A percentile compares a stretch with the other conserved stretches of the same genome.
Evolutionary conservation across 495 filamentous ascomycete genomes (phyloP).

Genomic region (Astrocystis sublimbata): DNA sequence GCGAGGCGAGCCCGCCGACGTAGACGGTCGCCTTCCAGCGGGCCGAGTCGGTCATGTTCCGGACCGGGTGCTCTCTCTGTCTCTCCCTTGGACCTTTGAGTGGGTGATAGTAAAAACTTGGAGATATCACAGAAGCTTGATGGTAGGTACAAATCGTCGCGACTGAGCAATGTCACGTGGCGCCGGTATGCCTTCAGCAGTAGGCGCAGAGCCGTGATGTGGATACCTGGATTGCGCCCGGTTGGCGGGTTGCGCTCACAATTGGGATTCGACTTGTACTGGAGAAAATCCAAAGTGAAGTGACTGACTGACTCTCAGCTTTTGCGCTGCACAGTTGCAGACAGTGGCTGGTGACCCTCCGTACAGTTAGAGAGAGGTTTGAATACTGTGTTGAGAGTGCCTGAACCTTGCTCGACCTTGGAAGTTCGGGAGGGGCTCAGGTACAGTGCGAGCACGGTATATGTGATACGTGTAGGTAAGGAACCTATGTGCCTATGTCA

Average conservation of each 20-base stretch:
- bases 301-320: not conserved
- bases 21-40: conserved; percentile 89
- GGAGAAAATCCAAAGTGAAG: not conserved
- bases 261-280: no score
- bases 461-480: no score
- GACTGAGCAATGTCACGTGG: conserved; percentile 7
- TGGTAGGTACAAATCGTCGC: not conserved
- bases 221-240: no score
- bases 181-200: not conserved
- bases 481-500: not conserved
- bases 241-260: not conserved
- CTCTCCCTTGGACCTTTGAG: no score
- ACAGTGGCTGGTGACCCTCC: conserved; percentile 3
- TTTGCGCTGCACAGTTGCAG: not conserved
- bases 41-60: conserved; percentile 75
- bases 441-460: no score
- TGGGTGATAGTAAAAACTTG: no score
- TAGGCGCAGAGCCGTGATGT: no score
- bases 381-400: no score
- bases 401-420: no score
- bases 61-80: no score
- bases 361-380: no score
- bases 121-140: not conserved
- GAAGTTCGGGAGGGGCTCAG: no score
- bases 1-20: conserved; percentile 82